These are phyloP conservation scores for Suhomyces yuchorum DNA, from an alignment of 1,139 yeast species.

Conservation along the genomic window DNA sequence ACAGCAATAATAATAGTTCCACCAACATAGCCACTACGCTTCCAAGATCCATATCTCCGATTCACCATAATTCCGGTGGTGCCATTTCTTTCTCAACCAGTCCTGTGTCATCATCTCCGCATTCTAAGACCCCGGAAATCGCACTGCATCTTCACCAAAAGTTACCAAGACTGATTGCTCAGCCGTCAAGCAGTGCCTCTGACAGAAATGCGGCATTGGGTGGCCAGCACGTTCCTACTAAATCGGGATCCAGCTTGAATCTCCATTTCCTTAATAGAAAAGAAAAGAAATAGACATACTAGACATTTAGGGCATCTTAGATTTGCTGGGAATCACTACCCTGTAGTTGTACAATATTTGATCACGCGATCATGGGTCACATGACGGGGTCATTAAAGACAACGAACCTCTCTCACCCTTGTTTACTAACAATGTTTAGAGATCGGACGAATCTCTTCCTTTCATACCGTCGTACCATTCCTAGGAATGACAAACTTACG, in stretches of 20 bases:
- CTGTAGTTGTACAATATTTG: no score
- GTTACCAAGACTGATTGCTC: slow-evolving; percentile 14
- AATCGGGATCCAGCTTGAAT: slow-evolving; percentile 18
- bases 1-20: slow-evolving; percentile 5
- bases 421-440: slow-evolving; percentile 53
- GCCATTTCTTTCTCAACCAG: slow-evolving; percentile 13
- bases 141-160: slow-evolving; percentile 10
- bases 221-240: slow-evolving; percentile 21
- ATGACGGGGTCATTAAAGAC: background rate
- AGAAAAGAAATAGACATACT: slow-evolving; percentile 9
- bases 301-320: no score
- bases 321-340: no score
- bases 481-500: slow-evolving; percentile 37
- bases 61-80: slow-evolving; percentile 3
- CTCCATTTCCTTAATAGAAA: slow-evolving; percentile 21
- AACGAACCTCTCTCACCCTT: background rate
- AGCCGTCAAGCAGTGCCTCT: slow-evolving; percentile 37
- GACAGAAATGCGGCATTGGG: slow-evolving; percentile 33
- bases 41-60: slow-evolving; percentile 3
- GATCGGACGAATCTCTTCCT: slow-evolving; percentile 72
- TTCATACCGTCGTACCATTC: slow-evolving; percentile 72
- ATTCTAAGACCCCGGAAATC: slow-evolving; percentile 10
- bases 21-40: background rate
- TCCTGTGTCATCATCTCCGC: slow-evolving; percentile 16
- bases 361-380: background rate